Evolutionary conservation across 495 filamentous ascomycete species (phyloP).

Genomic region (Penicillium turbatum): DNA sequence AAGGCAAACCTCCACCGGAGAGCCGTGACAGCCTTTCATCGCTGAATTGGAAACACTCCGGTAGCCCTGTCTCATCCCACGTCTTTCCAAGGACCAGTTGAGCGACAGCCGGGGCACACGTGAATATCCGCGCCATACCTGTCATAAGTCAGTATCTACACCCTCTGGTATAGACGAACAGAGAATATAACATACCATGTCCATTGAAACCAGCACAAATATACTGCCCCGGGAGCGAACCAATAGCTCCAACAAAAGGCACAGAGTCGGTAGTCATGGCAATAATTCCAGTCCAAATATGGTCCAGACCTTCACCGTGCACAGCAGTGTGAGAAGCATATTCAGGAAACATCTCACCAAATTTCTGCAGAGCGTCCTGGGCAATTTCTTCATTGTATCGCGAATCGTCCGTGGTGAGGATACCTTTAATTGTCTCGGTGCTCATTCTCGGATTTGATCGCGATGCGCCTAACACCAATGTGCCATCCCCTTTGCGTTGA

Average conservation of each 20-base stretch:
- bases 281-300: slow-evolving; percentile 34
- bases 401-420: slow-evolving; percentile 26
- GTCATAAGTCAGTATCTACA: background rate
- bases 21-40: slow-evolving; percentile 16
- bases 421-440: slow-evolving; percentile 16
- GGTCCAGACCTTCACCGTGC: slow-evolving; percentile 30
- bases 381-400: slow-evolving; percentile 25
- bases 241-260: slow-evolving; percentile 29
- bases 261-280: slow-evolving; percentile 33
- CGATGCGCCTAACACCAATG: slow-evolving; percentile 28
- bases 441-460: slow-evolving; percentile 27
- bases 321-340: background rate
- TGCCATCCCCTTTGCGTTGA: slow-evolving; percentile 25
- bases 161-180: background rate
- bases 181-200: slow-evolving; percentile 20
- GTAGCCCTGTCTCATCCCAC: slow-evolving; percentile 26
- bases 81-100: slow-evolving; percentile 21
- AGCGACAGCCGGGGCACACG: slow-evolving; percentile 27
- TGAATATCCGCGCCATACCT: slow-evolving; percentile 37
- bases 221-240: slow-evolving; percentile 26
- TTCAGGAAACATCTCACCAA: slow-evolving; percentile 20
- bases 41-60: slow-evolving; percentile 29
- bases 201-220: slow-evolving; percentile 36
- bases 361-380: slow-evolving; percentile 22
- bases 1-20: slow-evolving; percentile 17